A percentile compares a stretch with the other conserved stretches of the same genome.
Conservation (phyloP, 768 basidiomycete species). For the Pleurotus djamor region DNA sequence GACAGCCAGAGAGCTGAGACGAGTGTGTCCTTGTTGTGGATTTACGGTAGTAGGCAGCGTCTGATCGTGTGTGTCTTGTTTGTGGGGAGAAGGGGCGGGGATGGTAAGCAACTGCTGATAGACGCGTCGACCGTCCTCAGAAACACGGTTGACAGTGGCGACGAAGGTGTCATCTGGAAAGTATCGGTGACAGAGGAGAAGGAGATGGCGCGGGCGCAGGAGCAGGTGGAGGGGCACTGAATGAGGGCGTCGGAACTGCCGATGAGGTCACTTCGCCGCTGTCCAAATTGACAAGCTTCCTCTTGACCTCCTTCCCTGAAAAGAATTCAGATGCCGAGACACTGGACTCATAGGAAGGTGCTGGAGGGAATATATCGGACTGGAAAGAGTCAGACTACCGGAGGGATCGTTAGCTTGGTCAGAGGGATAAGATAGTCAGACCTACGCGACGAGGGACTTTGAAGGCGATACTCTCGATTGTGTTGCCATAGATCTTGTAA, state of each 20-base stretch:
- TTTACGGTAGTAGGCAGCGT: too few species aligned
- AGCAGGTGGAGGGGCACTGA: constrained; percentile 18
- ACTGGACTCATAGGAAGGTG: constrained; percentile 77
- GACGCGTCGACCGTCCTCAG: too few species aligned
- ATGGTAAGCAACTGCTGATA: too few species aligned
- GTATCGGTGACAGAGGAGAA: constrained; percentile 15
- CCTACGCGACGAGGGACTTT: constrained; percentile 90
- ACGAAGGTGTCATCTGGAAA: too few species aligned
- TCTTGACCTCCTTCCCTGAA: constrained; percentile 73
- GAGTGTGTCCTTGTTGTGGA: too few species aligned
- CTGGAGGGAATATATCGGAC: constrained; percentile 95
- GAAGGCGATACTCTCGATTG: constrained; percentile 90
- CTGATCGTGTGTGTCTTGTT: too few species aligned
- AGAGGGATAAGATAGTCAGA: constrained; percentile 5
- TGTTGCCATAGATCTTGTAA: constrained; percentile 76
- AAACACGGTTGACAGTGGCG: too few species aligned
- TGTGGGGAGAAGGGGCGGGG: too few species aligned
- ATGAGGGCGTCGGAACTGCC: constrained; percentile 17
- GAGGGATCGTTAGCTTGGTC: constrained; percentile 2
- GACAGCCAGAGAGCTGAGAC: too few species aligned
- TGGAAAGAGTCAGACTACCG: constrained; percentile 90
- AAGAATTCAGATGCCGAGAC: constrained; percentile 87
- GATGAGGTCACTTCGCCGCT: constrained; percentile 43
- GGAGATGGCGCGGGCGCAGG: constrained; percentile 16
- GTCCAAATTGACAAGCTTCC: constrained; percentile 80